Evolutionary conservation across 73 alveolate genomes (phyloP), one percentile per base, ranked within the genome.

Genomic region (Blepharisma japonicum): DNA sequence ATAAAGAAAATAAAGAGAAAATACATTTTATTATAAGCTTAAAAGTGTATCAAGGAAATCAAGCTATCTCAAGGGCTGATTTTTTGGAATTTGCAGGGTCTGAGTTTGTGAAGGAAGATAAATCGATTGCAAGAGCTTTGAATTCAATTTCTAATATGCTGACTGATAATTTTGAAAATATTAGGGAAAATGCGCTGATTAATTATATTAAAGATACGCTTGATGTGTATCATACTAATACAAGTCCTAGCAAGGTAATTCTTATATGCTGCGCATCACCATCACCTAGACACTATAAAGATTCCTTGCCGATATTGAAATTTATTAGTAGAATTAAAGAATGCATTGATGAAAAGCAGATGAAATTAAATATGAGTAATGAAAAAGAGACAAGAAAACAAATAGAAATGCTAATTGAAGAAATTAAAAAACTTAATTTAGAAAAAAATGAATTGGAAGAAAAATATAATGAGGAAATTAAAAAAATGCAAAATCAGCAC

Each of bases 81-180:
- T 61, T 61, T 25, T n/a, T 61, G 39, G 74, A 61, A 61, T 39
- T 61, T 5, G 74, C 74, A 2, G 74, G 74, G 11, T 61, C 74
- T 14, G 74, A 61, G 23, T 61, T 61, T 25, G 74, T 39, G 18
- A 61, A 39, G 46, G 74, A 61, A 61, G 74, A 61, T 39, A 61
- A 61, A 61, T 14, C 39, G 47, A 25, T 61, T 20, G 74, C 74
- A n/a, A 14, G 74, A 25, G 74, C 47, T 14, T 61, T 61, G 18
- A 61, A 61, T 25, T 14, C 74, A 48, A 61, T 61, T 61, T 61
- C 74, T 20, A 18, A 39, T 25, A n/a, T 20, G 11, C 46, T 61
- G 39, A 61, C 74, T 11, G 18, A 61, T 25, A 61, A 39, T 25
- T 61, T 9, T 14, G 23, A 14, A 14, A 61, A 25, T 61, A 14